Conservation (phyloP, 2,329 filamentous ascomycete genomes). For the Cladophialophora carrionii region DNA sequence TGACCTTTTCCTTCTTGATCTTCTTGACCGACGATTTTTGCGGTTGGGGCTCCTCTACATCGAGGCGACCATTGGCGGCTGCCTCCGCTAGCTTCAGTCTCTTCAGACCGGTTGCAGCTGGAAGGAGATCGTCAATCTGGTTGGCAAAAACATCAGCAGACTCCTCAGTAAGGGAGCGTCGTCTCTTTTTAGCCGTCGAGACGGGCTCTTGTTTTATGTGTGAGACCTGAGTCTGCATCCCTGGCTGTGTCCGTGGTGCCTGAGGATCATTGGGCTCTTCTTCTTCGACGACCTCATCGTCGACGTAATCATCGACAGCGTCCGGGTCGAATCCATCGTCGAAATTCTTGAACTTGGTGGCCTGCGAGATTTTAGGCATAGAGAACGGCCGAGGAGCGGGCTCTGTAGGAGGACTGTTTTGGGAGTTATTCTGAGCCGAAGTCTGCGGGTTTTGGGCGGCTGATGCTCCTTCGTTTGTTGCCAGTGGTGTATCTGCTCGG, state of each 20-base stretch:
- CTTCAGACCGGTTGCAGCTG: conserved; percentile 77
- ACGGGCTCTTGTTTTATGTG: conserved; percentile 38
- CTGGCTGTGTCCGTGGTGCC: conserved; percentile 14
- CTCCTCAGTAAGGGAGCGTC: conserved; percentile 39
- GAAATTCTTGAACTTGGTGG: conserved; percentile 72
- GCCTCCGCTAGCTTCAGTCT: conserved; percentile 66
- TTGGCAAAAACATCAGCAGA: conserved; percentile 47
- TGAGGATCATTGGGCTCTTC: conserved; percentile 5
- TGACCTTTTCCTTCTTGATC: conserved; percentile 53
- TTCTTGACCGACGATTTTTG: conserved; percentile 50
- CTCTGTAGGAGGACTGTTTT: conserved; percentile 19
- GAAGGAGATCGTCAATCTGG: conserved; percentile 73
- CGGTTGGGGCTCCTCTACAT: conserved; percentile 30
- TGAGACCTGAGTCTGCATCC: conserved; percentile 12
- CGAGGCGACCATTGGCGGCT: conserved; percentile 48
- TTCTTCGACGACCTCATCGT: conserved; percentile 28
- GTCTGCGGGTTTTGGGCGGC: conserved; percentile 14
- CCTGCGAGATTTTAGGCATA: conserved; percentile 29
- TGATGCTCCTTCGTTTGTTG: conserved; percentile 34
- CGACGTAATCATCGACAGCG: conserved; percentile 34
- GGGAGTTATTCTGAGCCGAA: conserved; percentile 15
- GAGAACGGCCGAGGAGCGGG: conserved; percentile 43
- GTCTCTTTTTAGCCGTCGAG: conserved; percentile 38
- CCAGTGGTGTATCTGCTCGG: conserved; percentile 42
- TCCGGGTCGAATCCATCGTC: conserved; percentile 60